These are phyloP conservation scores for Laetiporus sulphureus DNA, from an alignment of 1,284 basidiomycete genomes.

Conservation along the genomic window DNA sequence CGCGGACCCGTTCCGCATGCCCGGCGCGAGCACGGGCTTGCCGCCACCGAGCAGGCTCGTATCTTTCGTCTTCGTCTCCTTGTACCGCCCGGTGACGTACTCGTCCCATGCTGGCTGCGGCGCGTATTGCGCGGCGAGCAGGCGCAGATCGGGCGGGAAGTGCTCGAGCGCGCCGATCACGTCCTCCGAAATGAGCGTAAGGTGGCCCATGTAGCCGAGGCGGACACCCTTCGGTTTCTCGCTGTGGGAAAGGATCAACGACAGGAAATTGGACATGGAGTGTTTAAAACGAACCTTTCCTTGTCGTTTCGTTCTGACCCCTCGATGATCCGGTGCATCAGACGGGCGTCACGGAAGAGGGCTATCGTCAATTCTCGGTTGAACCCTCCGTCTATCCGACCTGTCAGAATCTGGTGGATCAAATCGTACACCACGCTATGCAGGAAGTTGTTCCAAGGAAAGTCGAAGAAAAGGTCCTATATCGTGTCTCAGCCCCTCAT, in stretches of 20 bases:
- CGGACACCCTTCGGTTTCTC: slow-evolving; percentile 67
- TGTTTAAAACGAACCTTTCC: slow-evolving; percentile 46
- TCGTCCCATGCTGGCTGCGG: slow-evolving; percentile 83
- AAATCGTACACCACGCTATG: slow-evolving; percentile 98
- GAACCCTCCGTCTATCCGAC: slow-evolving; percentile 66
- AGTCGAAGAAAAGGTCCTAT: slow-evolving; percentile 91
- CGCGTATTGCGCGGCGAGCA: slow-evolving; percentile 56
- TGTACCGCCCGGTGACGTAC: slow-evolving; percentile 78
- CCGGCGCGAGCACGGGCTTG: slow-evolving; percentile 53
- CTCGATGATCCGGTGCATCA: slow-evolving; percentile 81
- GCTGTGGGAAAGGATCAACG: slow-evolving; percentile 26
- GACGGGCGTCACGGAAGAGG: slow-evolving; percentile 72
- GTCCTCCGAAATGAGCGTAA: slow-evolving; percentile 90
- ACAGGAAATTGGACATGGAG: no score
- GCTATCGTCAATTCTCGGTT: slow-evolving; percentile 80
- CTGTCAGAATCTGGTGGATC: slow-evolving; percentile 92
- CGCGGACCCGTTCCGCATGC: slow-evolving; percentile 28
- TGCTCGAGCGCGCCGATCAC: slow-evolving; percentile 80
- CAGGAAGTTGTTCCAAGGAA: slow-evolving; percentile 97
- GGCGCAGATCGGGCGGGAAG: slow-evolving; percentile 77
- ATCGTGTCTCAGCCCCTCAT: background rate
- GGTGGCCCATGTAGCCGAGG: slow-evolving; percentile 95
- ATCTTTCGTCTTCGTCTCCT: slow-evolving; percentile 82
- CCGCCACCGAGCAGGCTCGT: slow-evolving; percentile 79
- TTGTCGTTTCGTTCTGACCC: slow-evolving; percentile 76